These are phyloP conservation scores for Populus hybrid DNA, from an alignment of 441 rosid genomes.

Conservation along the genomic window DNA sequence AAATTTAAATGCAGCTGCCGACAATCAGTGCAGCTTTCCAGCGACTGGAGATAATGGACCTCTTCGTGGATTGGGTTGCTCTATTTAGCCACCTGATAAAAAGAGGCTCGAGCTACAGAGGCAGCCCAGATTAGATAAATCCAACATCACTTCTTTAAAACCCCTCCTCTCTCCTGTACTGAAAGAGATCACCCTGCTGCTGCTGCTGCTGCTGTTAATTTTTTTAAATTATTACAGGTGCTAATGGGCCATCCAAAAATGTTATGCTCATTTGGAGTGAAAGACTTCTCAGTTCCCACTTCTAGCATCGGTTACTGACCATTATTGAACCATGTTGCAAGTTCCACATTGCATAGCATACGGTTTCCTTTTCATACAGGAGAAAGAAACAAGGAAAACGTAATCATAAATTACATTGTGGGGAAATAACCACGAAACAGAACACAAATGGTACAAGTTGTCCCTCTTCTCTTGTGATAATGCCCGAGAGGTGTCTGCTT, in stretches of 20 bases:
- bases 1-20: neutral
- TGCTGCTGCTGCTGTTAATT: neutral
- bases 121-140: neutral
- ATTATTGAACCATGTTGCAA: too few species aligned
- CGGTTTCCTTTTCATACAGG: too few species aligned
- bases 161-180: neutral
- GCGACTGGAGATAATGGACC: neutral
- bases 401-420: neutral
- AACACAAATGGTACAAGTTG: neutral
- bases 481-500: neutral
- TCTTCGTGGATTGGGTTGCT: neutral
- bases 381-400: neutral
- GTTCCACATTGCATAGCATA: too few species aligned
- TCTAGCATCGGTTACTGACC: neutral
- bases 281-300: neutral
- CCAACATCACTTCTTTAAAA: neutral
- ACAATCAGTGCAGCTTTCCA: neutral
- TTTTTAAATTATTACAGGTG: too few species aligned
- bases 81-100: neutral
- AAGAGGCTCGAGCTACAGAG: neutral
- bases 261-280: neutral
- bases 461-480: neutral
- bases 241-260: too few species aligned
- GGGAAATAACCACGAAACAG: neutral
- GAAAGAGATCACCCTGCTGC: neutral